These are phyloP conservation scores for Pestalotiopsis sp. DNA, from an alignment of 2,329 filamentous ascomycete genomes.

Conservation along the genomic window DNA sequence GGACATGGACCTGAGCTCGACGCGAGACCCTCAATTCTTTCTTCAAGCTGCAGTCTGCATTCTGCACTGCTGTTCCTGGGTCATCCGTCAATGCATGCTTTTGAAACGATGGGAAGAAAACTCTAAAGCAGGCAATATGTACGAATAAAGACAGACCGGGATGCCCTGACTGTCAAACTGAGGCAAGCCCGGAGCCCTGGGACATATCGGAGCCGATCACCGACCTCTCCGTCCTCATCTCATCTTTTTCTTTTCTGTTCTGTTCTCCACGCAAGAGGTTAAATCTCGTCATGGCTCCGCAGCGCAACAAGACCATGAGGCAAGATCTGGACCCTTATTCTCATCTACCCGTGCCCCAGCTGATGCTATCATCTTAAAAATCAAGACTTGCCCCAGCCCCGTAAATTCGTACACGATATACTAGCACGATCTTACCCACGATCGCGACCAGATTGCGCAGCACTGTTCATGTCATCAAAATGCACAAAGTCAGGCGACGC, in stretches of 20 bases:
- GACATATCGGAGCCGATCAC: not conserved
- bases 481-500: not conserved
- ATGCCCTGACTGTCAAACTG: not conserved
- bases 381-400: not conserved
- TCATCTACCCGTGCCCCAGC: not conserved
- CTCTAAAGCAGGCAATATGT: not conserved
- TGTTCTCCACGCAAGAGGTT: not conserved
- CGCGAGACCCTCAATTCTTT: not conserved
- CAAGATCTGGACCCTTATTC: not conserved
- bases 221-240: not conserved
- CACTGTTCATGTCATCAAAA: not conserved
- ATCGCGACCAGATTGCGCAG: not conserved
- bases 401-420: not conserved
- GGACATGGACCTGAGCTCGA: not conserved
- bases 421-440: not conserved
- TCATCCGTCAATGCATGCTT: not conserved
- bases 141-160: not conserved
- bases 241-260: not conserved
- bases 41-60: not conserved
- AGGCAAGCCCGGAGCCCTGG: not conserved
- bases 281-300: not conserved
- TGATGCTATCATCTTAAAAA: not conserved
- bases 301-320: not conserved
- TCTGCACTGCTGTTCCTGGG: not conserved
- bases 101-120: constrained; percentile 1